Evolutionary conservation across 441 rosid species (phyloP).

Genomic region (Geranium incanum): DNA sequence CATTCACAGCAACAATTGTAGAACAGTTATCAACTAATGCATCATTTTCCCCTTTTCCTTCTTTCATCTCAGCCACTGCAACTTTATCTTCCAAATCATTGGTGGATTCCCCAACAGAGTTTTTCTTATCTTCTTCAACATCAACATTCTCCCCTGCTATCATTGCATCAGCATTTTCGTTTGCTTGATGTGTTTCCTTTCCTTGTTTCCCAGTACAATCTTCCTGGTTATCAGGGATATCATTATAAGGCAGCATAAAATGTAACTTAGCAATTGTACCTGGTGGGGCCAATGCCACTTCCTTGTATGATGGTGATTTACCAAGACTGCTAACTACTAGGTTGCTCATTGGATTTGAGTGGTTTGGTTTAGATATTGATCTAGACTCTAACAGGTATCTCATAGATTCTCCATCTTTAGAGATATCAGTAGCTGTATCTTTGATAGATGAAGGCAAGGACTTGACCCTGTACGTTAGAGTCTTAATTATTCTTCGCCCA

Average conservation of each 20-base stretch:
- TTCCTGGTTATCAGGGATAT: slow-evolving; percentile 30
- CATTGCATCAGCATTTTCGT: slow-evolving; percentile 30
- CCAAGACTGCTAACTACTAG: slow-evolving; percentile 50
- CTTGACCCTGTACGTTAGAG: slow-evolving; percentile 82
- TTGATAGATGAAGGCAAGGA: slow-evolving; percentile 46
- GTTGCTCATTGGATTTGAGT: slow-evolving; percentile 42
- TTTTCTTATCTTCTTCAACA: slow-evolving; percentile 33
- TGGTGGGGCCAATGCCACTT: slow-evolving; percentile 96
- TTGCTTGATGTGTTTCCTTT: slow-evolving; percentile 31
- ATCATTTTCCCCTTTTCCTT: slow-evolving; percentile 34
- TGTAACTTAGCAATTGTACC: slow-evolving; percentile 81
- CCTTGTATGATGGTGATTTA: slow-evolving; percentile 89
- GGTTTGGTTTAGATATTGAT: slow-evolving; percentile 6
- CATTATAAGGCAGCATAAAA: slow-evolving; percentile 57
- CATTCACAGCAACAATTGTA: slow-evolving; percentile 27
- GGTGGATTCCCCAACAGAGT: slow-evolving; percentile 21
- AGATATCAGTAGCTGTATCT: slow-evolving; percentile 32
- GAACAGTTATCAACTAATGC: slow-evolving; percentile 29
- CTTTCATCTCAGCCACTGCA: slow-evolving; percentile 33
- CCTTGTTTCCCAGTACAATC: slow-evolving; percentile 26
- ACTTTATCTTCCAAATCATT: slow-evolving; percentile 28
- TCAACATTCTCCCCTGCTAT: slow-evolving; percentile 24
- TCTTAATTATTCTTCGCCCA: slow-evolving; percentile 69
- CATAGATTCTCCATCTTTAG: slow-evolving; percentile 34
- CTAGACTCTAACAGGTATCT: slow-evolving; percentile 41